Evolutionary conservation across 2,329 filamentous ascomycete genomes (phyloP), one percentile per base, ranked within the genome.

Genomic region (Xylaria sp.): DNA sequence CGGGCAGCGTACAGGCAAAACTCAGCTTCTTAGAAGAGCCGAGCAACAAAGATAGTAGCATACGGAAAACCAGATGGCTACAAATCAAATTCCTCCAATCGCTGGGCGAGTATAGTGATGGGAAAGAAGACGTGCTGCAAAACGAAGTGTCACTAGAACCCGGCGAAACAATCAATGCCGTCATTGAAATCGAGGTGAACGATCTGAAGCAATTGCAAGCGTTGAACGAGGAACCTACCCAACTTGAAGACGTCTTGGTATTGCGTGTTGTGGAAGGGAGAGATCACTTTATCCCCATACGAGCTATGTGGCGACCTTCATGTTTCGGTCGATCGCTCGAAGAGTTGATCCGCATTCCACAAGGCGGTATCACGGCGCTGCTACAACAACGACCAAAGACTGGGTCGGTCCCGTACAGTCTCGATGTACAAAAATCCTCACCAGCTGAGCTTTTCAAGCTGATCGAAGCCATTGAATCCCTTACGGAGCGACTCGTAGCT

Each of bases 381-480:
- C 66, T 79, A 37, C 54, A 71, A 25, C 54, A 70, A 54, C 59
- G 66, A 3, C 63, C 67, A 49, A 71, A 72, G 21, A 67, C 67
- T 2, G 82, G 81, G 2, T 79, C 80, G 65, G 89, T 85, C 61
- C 81, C 79, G 47, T 85, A 82, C 70, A 82, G 80, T 71, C 82
- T 77, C 38, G 85, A 83, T 61, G 84, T 91, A 64, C 87, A 87
- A 72, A 89, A 90, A 73, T 94, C 93, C 10, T 93, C 93, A 1
- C 94, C 95, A 0, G 88, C 91, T 63, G 94, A 97, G 75, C 82
- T 98, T 8, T 96, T 97, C 77, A 89, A 89, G 72, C 85, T 99
- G 71, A 97, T 93, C 4, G 92, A 97, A 74, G 86, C 88, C 10
- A 83, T 97, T 15, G 85, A 86, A 69, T 80, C 75, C 6, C 76